A percentile compares a stretch with the other conserved stretches of the same genome.
Conservation (phyloP, 768 basidiomycete species). For the Trametes punicea region DNA sequence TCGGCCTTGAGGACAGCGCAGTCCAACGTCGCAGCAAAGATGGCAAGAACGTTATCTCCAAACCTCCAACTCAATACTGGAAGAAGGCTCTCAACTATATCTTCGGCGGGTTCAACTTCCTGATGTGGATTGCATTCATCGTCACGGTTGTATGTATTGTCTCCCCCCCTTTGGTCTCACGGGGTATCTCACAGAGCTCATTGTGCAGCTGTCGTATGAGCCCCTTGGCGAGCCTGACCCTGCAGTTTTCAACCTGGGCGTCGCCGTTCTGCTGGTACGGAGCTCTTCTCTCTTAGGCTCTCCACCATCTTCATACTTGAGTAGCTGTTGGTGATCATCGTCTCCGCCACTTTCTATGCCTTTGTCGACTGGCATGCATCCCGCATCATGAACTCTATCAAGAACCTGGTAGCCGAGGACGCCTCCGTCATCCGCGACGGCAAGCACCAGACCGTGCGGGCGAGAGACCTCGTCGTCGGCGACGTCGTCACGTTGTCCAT, state of each 20-base stretch:
- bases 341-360: slow-evolving; percentile 47
- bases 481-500: slow-evolving; percentile 61
- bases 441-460: slow-evolving; percentile 41
- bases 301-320: no score
- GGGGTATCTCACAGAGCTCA: no score
- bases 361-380: slow-evolving; percentile 54
- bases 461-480: slow-evolving; percentile 60
- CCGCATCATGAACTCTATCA: slow-evolving; percentile 59
- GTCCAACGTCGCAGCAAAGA: slow-evolving; percentile 24
- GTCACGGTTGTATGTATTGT: slow-evolving; percentile 37
- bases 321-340: slow-evolving; percentile 40
- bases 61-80: slow-evolving; percentile 45
- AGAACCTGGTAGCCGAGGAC: slow-evolving; percentile 62
- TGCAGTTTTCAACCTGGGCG: slow-evolving; percentile 51
- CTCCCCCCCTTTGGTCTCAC: slow-evolving; percentile 8
- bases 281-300: slow-evolving; percentile 29
- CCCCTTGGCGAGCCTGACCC: slow-evolving; percentile 58
- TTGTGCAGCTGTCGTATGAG: slow-evolving; percentile 43
- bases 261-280: slow-evolving; percentile 51
- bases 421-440: slow-evolving; percentile 59
- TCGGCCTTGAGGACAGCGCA: slow-evolving; percentile 47
- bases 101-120: slow-evolving; percentile 55
- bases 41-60: slow-evolving; percentile 45
- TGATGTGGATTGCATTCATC: slow-evolving; percentile 55
- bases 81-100: slow-evolving; percentile 50